Percentiles rank a stretch among this genome's conserved stretches.
Conservation (phyloP, 257 asterid species). For the Marsdenia floribunda region DNA sequence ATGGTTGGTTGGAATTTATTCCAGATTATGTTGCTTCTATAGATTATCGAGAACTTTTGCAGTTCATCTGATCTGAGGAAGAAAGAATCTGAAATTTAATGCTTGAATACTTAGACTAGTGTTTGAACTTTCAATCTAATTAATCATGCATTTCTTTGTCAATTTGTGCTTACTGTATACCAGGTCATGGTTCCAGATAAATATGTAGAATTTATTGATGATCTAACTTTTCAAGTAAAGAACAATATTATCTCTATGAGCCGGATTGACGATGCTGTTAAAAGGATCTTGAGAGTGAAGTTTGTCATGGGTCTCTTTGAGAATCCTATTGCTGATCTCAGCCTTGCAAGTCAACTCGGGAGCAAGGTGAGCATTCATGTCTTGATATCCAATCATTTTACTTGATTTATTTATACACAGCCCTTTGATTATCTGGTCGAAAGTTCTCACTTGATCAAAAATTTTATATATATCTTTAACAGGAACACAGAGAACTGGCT, state of each 20-base stretch:
- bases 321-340: conserved; percentile 39
- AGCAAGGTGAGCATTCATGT: conserved; percentile 23
- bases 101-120: background rate
- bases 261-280: conserved; percentile 46
- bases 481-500: conserved; percentile 92
- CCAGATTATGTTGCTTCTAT: background rate
- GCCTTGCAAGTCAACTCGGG: conserved; percentile 33
- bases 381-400: background rate
- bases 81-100: background rate
- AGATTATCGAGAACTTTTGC: background rate
- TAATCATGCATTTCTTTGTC: background rate
- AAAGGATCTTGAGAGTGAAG: conserved; percentile 41
- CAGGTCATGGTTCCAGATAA: conserved; percentile 44
- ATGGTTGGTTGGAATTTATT: conserved; percentile 49
- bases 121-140: background rate
- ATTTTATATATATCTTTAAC: background rate
- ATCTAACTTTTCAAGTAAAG: conserved; percentile 30
- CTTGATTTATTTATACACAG: background rate
- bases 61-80: background rate
- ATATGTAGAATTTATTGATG: conserved; percentile 28
- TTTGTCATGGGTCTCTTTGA: conserved; percentile 41
- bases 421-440: background rate
- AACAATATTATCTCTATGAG: conserved; percentile 34
- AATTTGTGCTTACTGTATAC: background rate
- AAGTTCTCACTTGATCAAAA: conserved; percentile 1